Evolutionary conservation across 306 rosid genomes (phyloP).

Genomic region (Glycine soja): DNA sequence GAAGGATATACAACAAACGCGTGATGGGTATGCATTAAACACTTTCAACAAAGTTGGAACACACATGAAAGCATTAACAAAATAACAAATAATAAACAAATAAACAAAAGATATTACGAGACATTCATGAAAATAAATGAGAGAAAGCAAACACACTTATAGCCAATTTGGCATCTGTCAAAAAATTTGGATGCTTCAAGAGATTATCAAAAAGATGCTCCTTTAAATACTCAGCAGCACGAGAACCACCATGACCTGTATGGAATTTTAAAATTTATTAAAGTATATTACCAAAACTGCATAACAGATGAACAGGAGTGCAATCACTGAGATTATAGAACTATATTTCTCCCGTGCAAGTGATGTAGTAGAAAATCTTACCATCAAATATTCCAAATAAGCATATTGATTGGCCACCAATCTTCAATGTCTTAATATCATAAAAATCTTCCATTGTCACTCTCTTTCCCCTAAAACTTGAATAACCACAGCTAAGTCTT

Average conservation of each 20-base stretch:
- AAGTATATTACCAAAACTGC: constrained; percentile 29
- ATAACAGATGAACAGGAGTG: constrained; percentile 4
- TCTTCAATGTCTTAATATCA: constrained; percentile 76
- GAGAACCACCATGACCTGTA: constrained; percentile 97
- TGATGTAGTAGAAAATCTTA: constrained; percentile 51
- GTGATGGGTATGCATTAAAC: constrained; percentile 17
- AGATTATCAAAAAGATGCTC: constrained; percentile 94
- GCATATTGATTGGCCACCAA: constrained; percentile 74
- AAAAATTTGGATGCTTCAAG: constrained; percentile 88
- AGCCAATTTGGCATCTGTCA: constrained; percentile 85
- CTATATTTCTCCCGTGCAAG: constrained; percentile 22
- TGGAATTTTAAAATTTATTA: constrained; percentile 16
- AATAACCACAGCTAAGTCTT: constrained; percentile 84
- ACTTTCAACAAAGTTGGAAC: constrained; percentile 39
- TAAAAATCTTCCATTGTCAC: constrained; percentile 90
- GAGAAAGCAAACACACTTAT: constrained; percentile 71
- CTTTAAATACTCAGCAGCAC: constrained; percentile 97
- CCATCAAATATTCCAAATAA: constrained; percentile 98
- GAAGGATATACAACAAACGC: constrained; percentile 35
- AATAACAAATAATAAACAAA: not conserved
- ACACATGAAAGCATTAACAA: constrained; percentile 31
- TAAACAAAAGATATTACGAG: constrained; percentile 8
- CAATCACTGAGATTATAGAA: constrained; percentile 22
- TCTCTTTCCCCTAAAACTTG: constrained; percentile 95
- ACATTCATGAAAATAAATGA: constrained; percentile 29